Evolutionary conservation across 768 basidiomycete genomes (phyloP), one percentile per base, ranked within the genome.

Genomic region (Mycena rebaudengoi): DNA sequence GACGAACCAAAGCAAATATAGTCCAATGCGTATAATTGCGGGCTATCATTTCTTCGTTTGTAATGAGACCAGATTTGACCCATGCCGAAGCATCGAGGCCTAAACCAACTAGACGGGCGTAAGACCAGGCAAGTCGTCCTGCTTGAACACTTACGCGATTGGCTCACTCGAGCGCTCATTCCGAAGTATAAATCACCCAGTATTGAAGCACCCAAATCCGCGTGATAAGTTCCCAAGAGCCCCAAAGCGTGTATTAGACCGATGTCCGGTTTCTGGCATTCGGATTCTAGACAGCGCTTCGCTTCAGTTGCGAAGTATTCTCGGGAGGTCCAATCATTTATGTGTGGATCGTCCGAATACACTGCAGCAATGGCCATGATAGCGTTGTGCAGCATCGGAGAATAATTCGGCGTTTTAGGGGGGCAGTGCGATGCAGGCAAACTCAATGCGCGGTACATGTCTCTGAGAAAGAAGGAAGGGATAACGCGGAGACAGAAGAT

Each of bases 351-450:
- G 20, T 67, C 64, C 6, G 72, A 71, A 41, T 66, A 71, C 0
- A 64, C 49, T 18, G 58, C 49, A 33, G 65, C 55, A 8, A 73
- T 7, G 8, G 69, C 49, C 6, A 86, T 71, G 4, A 84, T 75
- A 18, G 82, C 76, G 64, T 86, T 86, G 73, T 86, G 85, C 6
- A 85, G 74, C 76, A 86, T 78, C 0, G 84, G 83, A 13, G 84
- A 85, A 71, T 86, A 86, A 62, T 85, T 79, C 16, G 77, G 69
- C 11, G 75, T 74, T 48, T 73, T 75, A 1, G 75, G 72, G 40
- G 71, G 71, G 0, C 68, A 60, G 2, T 70, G 58, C 1, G 62
- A 60, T 0, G 50, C 66, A 8, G 79, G 75, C 5, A 68, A 45
- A 33, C 68, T 71, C 35, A 82, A 71, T 26, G 73, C 74, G 44